A percentile compares a stretch with the other conserved stretches of the same genome.
Conservation (phyloP, 2,329 filamentous ascomycete genomes). For the Fusarium vanettenii region DNA sequence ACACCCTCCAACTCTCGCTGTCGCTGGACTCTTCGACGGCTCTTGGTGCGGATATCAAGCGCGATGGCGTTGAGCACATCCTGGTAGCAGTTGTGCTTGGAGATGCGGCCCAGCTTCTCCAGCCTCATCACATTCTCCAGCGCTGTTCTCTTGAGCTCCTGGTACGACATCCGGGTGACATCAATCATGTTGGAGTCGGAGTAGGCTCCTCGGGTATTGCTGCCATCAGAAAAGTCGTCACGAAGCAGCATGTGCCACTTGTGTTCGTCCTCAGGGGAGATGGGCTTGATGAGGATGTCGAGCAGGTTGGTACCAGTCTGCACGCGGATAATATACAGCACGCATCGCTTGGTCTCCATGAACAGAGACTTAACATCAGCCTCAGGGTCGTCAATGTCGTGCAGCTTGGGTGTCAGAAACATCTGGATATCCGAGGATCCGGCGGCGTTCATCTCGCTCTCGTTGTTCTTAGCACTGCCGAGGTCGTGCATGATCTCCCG, state of each 20-base stretch:
- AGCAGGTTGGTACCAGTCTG: conserved; percentile 93
- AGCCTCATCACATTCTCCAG: conserved; percentile 93
- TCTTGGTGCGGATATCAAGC: conserved; percentile 96
- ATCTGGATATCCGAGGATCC: conserved; percentile 91
- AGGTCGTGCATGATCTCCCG: conserved; percentile 93
- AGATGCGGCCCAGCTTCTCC: conserved; percentile 88
- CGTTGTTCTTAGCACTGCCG: conserved; percentile 95
- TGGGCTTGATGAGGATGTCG: conserved; percentile 93
- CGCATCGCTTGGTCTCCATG: conserved; percentile 97
- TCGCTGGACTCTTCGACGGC: conserved; percentile 89
- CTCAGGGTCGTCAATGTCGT: conserved; percentile 92
- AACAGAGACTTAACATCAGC: conserved; percentile 92
- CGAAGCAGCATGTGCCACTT: conserved; percentile 85
- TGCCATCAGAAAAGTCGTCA: conserved; percentile 80
- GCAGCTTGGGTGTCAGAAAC: conserved; percentile 88
- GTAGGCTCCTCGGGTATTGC: conserved; percentile 83
- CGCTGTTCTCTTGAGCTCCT: conserved; percentile 91
- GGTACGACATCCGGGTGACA: conserved; percentile 88
- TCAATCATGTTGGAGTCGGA: conserved; percentile 91
- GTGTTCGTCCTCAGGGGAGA: conserved; percentile 86
- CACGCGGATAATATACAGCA: conserved; percentile 96
- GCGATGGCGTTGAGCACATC: conserved; percentile 98
- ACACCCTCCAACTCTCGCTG: conserved; percentile 91
- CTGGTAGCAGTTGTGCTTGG: conserved; percentile 92
- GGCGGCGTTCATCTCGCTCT: conserved; percentile 89